phyloP scores from a whole-genome alignment of 2,329 filamentous ascomycete genomes.

The Hymenoscyphus salicellus region DNA sequence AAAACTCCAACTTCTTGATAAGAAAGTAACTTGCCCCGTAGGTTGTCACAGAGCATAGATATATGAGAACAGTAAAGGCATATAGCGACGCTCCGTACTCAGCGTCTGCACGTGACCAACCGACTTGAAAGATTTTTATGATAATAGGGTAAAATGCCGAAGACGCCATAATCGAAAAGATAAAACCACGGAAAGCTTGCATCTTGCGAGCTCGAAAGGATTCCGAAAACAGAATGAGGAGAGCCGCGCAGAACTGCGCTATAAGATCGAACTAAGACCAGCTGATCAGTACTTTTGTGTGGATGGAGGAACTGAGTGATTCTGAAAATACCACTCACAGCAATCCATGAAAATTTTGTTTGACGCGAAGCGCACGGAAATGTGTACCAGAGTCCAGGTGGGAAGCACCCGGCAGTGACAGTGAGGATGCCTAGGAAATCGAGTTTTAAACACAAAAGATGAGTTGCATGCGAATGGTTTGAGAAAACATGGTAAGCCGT shows the following conservation, averaged over 20 bases:
- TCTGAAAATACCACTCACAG: background rate
- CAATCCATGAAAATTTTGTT: background rate
- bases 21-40: background rate
- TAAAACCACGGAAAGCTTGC: background rate
- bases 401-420: background rate
- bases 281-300: background rate
- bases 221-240: background rate
- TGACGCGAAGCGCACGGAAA: background rate
- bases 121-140: background rate
- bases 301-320: background rate
- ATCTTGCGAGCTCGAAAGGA: background rate
- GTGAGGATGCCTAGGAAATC: background rate
- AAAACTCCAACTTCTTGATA: background rate
- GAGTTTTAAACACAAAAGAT: background rate
- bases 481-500: background rate
- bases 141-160: background rate
- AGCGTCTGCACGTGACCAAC: background rate
- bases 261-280: background rate
- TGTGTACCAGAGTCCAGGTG: background rate
- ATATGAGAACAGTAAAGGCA: background rate
- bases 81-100: background rate
- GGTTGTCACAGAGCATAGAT: background rate
- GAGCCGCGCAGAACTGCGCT: background rate
- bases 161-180: background rate
- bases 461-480: background rate